These are phyloP conservation scores for Colletotrichum sidae DNA, from an alignment of 2,329 filamentous ascomycete species.

Conservation along the genomic window DNA sequence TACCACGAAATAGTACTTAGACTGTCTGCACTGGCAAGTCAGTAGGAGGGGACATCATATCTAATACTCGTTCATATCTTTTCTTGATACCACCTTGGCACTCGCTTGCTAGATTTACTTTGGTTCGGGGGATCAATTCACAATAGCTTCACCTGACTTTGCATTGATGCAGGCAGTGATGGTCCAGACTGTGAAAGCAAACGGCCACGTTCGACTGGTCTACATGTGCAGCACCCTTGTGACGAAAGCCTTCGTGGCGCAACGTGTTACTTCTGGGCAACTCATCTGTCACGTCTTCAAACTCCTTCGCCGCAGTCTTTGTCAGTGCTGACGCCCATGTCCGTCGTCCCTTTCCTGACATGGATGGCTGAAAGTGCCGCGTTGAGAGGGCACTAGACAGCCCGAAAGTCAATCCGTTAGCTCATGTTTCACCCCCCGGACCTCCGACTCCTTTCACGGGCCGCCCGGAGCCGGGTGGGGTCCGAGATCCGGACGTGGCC, in stretches of 20 bases:
- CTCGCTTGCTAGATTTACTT: conserved; percentile 29
- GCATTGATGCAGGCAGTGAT: not conserved
- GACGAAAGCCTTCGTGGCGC: not conserved
- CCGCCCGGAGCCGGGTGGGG: no score
- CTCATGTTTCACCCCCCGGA: no score
- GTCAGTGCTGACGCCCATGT: conserved; percentile 37
- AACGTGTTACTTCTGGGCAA: conserved; percentile 41
- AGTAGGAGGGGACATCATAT: conserved; percentile 9
- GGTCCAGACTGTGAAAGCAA: not conserved
- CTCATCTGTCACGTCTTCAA: conserved; percentile 38
- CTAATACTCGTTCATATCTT: conserved; percentile 31
- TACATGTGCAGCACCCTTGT: not conserved
- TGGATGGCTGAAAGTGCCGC: no score
- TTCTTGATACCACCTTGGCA: conserved; percentile 33
- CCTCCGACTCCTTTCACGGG: no score
- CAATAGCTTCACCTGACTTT: not conserved
- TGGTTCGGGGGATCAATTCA: conserved; percentile 2
- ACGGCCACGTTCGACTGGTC: not conserved
- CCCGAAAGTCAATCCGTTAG: no score
- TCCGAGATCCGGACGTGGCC: no score
- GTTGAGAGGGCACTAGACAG: no score
- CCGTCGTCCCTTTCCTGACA: no score
- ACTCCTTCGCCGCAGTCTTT: conserved; percentile 45
- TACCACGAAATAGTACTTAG: not conserved
- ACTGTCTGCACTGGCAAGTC: not conserved